Evolutionary conservation across 2,329 filamentous ascomycete genomes (phyloP), one percentile per base, ranked within the genome.

Genomic region (Cladosporium sp.): DNA sequence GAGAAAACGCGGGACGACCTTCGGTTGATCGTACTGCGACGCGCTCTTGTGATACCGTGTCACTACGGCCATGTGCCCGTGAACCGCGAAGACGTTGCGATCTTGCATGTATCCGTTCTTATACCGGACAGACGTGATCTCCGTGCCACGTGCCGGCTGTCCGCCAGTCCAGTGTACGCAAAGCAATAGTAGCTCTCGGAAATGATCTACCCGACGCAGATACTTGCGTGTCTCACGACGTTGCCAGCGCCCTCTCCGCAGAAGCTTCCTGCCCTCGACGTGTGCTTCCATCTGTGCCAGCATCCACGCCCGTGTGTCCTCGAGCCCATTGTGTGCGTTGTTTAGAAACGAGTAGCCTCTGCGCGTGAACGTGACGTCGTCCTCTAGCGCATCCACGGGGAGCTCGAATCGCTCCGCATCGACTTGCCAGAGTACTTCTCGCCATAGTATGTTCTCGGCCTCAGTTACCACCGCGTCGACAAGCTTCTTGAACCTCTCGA

Each of bases 1-100:
- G 18, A 63, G 48, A 53, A 63, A 64, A 29, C 55, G 52, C 27
- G 32, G 60, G 22, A 63, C 51, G 0, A 64, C 48, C 60, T 62
- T 64, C 4, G 36, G 59, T 51, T 56, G 59, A n/a, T 62, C 54
- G 36, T 32, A 51, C 47, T 62, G 41, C n/a, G 48, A 61, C 51
- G 59, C 45, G 19, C 39, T 60, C 58, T 64, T 64, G 32, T 63
- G 15, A 53, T 63, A 64, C 30, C 50, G 32, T 19, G 56, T 52
- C 0, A 63, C 55, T 8, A 50, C 53, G 7, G 63, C 56, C 0
- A 63, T 48, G 17, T 54, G 24, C 18, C 56, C 43, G 9, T 59
- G 39, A 17, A 60, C 41, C 6, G 59, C 42, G 32, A 62, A 60
- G 36, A 62, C 51, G 34, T 63, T 63, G 2, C 49, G 37, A 52